phyloP scores from a whole-genome alignment of 2,329 filamentous ascomycete species.

The Gremmenia infestans region DNA sequence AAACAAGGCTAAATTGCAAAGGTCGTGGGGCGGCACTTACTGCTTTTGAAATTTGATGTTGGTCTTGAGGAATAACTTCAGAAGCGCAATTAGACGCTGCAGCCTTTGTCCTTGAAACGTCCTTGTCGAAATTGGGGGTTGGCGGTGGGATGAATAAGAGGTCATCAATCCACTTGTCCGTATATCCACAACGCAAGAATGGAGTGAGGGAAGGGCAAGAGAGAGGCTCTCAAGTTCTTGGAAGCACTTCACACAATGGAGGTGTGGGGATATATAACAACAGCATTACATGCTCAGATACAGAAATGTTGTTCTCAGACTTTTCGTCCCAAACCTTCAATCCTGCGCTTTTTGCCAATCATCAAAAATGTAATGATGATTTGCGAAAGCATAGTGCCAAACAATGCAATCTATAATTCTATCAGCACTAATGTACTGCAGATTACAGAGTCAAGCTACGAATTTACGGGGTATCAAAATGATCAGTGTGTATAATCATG shows the following conservation, averaged over 20 bases:
- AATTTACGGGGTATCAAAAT: constrained; percentile 6
- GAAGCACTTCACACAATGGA: not conserved
- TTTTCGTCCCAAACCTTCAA: not conserved
- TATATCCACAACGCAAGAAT: too few species aligned
- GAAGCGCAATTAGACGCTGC: too few species aligned
- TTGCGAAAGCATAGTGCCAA: constrained; percentile 2
- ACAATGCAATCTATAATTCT: constrained; percentile 16
- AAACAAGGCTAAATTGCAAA: too few species aligned
- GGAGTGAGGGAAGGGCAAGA: too few species aligned
- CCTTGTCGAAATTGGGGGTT: too few species aligned
- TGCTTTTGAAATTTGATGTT: too few species aligned
- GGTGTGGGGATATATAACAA: not conserved
- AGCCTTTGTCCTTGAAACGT: too few species aligned
- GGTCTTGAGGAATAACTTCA: too few species aligned
- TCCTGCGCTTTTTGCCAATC: not conserved
- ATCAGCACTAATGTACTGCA: constrained; percentile 15
- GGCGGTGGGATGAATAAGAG: too few species aligned
- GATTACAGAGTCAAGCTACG: constrained; percentile 7
- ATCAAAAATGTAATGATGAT: not conserved
- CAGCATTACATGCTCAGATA: not conserved
- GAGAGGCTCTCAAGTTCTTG: not conserved
- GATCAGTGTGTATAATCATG: constrained; percentile 12
- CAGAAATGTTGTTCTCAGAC: not conserved
- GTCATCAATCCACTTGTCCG: too few species aligned
- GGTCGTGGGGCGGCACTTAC: too few species aligned